phyloP scores from a whole-genome alignment of 352 stramenopile species.

The Globisporangium acanthophoron region DNA sequence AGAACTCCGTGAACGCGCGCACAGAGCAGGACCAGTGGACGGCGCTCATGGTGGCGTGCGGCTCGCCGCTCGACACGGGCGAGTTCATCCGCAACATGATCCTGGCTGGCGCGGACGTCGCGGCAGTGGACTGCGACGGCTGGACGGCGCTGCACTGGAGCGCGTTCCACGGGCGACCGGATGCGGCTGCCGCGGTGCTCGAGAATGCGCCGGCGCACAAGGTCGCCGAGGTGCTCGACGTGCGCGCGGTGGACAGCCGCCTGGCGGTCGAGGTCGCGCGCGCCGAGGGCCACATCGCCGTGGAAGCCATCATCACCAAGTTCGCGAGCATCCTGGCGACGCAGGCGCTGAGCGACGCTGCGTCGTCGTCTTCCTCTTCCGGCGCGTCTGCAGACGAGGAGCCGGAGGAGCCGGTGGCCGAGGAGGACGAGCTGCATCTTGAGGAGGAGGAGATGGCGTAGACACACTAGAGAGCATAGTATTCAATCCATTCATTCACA shows the following conservation, averaged over 20 bases:
- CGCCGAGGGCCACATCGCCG: slow-evolving; percentile 61
- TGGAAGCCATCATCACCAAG: slow-evolving; percentile 55
- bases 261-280: slow-evolving; percentile 60
- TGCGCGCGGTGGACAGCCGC: slow-evolving; percentile 57
- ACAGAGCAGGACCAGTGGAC: slow-evolving; percentile 76
- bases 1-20: slow-evolving; percentile 59
- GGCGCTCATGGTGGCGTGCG: slow-evolving; percentile 78
- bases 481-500: background rate
- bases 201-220: slow-evolving; percentile 29
- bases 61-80: slow-evolving; percentile 71
- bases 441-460: slow-evolving; percentile 4
- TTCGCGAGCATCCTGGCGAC: slow-evolving; percentile 20
- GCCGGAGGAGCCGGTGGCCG: background rate
- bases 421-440: slow-evolving; percentile 2
- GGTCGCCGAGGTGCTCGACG: slow-evolving; percentile 33
- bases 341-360: slow-evolving; percentile 1
- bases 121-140: slow-evolving; percentile 65
- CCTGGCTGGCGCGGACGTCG: slow-evolving; percentile 45
- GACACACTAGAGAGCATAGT: too few species aligned
- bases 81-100: slow-evolving; percentile 72
- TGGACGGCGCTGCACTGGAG: slow-evolving; percentile 84
- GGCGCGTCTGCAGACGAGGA: background rate
- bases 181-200: slow-evolving; percentile 60
- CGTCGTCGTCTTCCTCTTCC: background rate
- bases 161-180: slow-evolving; percentile 72